These are phyloP conservation scores for Aspergillus ustus DNA, from an alignment of 2,329 filamentous ascomycete genomes.

Conservation along the genomic window DNA sequence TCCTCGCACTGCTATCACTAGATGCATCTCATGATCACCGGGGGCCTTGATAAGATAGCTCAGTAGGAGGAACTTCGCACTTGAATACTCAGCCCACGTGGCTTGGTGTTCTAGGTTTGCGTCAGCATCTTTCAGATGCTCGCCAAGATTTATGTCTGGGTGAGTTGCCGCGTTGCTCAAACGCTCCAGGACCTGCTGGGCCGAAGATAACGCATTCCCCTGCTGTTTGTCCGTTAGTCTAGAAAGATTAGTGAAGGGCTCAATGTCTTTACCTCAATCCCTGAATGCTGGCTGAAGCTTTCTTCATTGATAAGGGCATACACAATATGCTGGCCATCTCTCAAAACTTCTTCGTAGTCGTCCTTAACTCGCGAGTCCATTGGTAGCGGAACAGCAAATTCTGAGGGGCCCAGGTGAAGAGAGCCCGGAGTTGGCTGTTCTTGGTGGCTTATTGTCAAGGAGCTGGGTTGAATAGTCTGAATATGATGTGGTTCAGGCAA, in stretches of 20 bases:
- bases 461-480: slow-evolving; percentile 45
- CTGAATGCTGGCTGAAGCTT: slow-evolving; percentile 19
- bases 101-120: slow-evolving; percentile 44
- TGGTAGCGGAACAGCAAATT: slow-evolving; percentile 47
- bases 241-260: background rate
- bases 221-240: slow-evolving; percentile 30
- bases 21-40: slow-evolving; percentile 40
- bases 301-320: slow-evolving; percentile 34
- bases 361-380: slow-evolving; percentile 51
- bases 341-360: slow-evolving; percentile 44
- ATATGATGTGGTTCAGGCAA: slow-evolving; percentile 28
- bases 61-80: slow-evolving; percentile 51
- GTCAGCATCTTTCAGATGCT: slow-evolving; percentile 41
- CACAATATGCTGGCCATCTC: slow-evolving; percentile 34
- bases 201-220: slow-evolving; percentile 32
- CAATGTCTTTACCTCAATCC: slow-evolving; percentile 32
- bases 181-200: slow-evolving; percentile 40
- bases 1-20: slow-evolving; percentile 44
- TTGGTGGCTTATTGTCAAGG: slow-evolving; percentile 34
- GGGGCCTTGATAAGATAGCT: slow-evolving; percentile 47
- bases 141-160: slow-evolving; percentile 49
- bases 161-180: slow-evolving; percentile 51
- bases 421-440: slow-evolving; percentile 37
- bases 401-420: slow-evolving; percentile 42
- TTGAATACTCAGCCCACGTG: slow-evolving; percentile 53